phyloP scores from a whole-genome alignment of 164 flowering plant species.

The Stephania japonica region DNA sequence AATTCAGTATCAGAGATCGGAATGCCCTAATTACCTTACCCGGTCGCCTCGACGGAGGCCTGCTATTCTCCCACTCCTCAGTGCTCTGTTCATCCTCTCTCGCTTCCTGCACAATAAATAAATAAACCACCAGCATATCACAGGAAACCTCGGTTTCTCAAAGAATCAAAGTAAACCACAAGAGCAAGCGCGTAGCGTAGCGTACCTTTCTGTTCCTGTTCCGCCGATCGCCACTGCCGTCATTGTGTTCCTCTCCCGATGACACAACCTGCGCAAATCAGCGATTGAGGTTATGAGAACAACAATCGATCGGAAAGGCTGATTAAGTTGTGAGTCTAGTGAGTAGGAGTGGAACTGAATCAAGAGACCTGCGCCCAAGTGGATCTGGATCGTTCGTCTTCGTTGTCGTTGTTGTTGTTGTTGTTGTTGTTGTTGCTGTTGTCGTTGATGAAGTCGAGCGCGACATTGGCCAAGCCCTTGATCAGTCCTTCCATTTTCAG shows the following conservation, averaged over 20 bases:
- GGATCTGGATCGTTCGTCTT: slow-evolving; percentile 66
- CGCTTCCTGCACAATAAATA: slow-evolving; percentile 24
- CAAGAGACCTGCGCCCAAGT: slow-evolving; percentile 69
- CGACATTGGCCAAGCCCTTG: slow-evolving; percentile 69
- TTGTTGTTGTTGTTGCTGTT: slow-evolving; percentile 11
- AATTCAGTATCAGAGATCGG: background rate
- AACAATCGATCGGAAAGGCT: too few relatives aligned
- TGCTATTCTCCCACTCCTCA: slow-evolving; percentile 26
- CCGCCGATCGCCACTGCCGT: slow-evolving; percentile 10
- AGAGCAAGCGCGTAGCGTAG: too few relatives aligned
- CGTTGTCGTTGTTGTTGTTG: slow-evolving; percentile 14
- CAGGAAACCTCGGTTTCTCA: too few relatives aligned
- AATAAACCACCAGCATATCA: slow-evolving; percentile 4
- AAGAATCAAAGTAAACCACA: background rate
- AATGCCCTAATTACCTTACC: slow-evolving; percentile 25
- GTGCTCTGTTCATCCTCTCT: slow-evolving; percentile 20
- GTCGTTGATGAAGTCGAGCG: slow-evolving; percentile 31
- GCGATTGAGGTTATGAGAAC: too few relatives aligned
- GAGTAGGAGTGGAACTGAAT: too few relatives aligned
- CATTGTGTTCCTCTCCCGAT: slow-evolving; percentile 41
- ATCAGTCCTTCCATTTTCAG: slow-evolving; percentile 69
- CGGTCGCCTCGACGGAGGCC: slow-evolving; percentile 20
- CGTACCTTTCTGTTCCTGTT: slow-evolving; percentile 4
- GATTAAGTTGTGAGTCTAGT: too few relatives aligned
- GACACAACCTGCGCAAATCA: slow-evolving; percentile 46